A percentile compares a stretch with the other conserved stretches of the same genome.
Evolutionary conservation across 208 protist species (phyloP).

Genomic region (Trypanosoma platydactyli): DNA sequence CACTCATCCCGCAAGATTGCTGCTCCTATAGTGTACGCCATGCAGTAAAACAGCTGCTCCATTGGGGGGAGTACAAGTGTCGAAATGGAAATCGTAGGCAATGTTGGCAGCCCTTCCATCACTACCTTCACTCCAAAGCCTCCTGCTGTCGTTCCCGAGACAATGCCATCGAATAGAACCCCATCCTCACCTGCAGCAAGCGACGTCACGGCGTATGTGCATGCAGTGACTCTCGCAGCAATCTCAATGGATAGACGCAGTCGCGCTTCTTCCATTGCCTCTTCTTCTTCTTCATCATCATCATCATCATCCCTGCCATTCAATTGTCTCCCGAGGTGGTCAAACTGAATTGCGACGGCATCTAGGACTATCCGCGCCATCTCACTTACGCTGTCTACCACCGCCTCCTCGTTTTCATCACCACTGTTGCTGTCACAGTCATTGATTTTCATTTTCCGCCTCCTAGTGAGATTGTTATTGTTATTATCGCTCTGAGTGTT

Average conservation of each 20-base stretch:
- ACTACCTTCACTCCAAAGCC: too few relatives aligned
- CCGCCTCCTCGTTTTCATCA: constrained; percentile 18
- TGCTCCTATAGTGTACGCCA: constrained; percentile 57
- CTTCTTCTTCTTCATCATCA: constrained; percentile 31
- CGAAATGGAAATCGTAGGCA: constrained; percentile 20
- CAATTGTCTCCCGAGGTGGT: neutral
- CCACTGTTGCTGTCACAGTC: constrained; percentile 8
- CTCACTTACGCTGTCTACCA: neutral
- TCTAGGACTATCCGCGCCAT: constrained; percentile 11
- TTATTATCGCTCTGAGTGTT: neutral
- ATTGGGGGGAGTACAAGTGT: constrained; percentile 52
- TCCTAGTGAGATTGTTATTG: neutral
- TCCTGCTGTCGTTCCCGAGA: constrained; percentile 7
- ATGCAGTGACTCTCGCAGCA: constrained; percentile 50
- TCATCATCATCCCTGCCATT: constrained; percentile 12
- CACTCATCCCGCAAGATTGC: constrained; percentile 48
- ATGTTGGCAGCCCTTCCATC: neutral
- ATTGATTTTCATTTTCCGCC: constrained; percentile 7
- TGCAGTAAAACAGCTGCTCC: constrained; percentile 63
- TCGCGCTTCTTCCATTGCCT: constrained; percentile 48
- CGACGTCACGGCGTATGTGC: constrained; percentile 39
- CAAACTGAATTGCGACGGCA: constrained; percentile 10
- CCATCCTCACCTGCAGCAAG: constrained; percentile 54
- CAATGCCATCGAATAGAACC: constrained; percentile 43
- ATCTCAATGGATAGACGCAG: constrained; percentile 65